These are phyloP conservation scores for Chloranthus sessilifolius DNA, from an alignment of 164 flowering plant species.

Conservation along the genomic window DNA sequence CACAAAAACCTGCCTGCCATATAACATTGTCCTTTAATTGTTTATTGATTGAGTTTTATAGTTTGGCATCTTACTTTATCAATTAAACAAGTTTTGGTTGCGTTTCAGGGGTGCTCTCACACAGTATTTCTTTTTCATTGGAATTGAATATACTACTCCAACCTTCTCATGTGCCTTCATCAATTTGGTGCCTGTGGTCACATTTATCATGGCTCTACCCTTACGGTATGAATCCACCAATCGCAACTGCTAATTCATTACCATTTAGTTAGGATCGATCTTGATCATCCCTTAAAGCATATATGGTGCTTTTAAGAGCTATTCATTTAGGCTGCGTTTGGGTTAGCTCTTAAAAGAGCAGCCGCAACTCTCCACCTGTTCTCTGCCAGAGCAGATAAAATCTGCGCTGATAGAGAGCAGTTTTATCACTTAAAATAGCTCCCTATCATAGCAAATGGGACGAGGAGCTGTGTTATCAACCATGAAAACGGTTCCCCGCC, in stretches of 20 bases:
- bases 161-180: constrained; percentile 75
- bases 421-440: no score
- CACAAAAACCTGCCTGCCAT: background rate
- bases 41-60: background rate
- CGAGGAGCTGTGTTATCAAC: no score
- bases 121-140: constrained; percentile 63
- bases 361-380: no score
- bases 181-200: constrained; percentile 72
- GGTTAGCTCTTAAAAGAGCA: no score
- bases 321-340: no score
- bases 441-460: no score
- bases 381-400: no score
- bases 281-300: background rate
- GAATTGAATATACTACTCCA: constrained; percentile 71
- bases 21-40: background rate
- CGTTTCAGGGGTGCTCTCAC: constrained; percentile 58
- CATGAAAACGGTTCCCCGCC: no score
- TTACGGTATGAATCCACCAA: constrained; percentile 36
- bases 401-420: no score
- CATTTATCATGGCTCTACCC: constrained; percentile 72
- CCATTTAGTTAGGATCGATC: background rate
- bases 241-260: background rate
- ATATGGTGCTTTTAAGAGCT: background rate
- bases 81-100: background rate
- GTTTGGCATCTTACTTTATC: background rate